A percentile compares a stretch with the other conserved stretches of the same genome.
These are phyloP conservation scores for Lentinula guzmanii DNA, from an alignment of 768 basidiomycete genomes.

Conservation along the genomic window DNA sequence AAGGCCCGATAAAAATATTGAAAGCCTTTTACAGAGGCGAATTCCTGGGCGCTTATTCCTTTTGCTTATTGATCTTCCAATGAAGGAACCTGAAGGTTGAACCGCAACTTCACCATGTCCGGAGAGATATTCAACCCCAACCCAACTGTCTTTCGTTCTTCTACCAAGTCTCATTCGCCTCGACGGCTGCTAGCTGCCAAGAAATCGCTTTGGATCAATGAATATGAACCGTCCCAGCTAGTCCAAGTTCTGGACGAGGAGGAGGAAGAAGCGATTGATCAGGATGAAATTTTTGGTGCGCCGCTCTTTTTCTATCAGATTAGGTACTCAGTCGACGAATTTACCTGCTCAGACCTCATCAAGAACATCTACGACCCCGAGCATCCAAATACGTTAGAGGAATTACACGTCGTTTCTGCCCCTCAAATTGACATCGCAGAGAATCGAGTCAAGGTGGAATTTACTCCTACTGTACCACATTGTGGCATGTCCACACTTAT, in stretches of 20 bases:
- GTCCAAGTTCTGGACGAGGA: slow-evolving; percentile 34
- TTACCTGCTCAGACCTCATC: slow-evolving; percentile 70
- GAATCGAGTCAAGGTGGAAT: slow-evolving; percentile 81
- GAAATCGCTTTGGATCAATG: slow-evolving; percentile 61
- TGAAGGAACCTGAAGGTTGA: too few species aligned
- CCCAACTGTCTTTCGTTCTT: slow-evolving; percentile 67
- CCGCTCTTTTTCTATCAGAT: not conserved
- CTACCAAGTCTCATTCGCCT: slow-evolving; percentile 36
- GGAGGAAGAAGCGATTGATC: slow-evolving; percentile 71
- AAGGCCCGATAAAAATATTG: not conserved
- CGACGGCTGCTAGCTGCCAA: slow-evolving; percentile 33
- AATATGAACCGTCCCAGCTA: slow-evolving; percentile 31
- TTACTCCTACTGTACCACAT: slow-evolving; percentile 96
- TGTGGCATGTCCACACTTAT: slow-evolving; percentile 98
- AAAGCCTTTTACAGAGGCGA: not conserved
- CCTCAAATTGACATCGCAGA: slow-evolving; percentile 61
- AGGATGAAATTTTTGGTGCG: slow-evolving; percentile 88
- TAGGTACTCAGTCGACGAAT: not conserved
- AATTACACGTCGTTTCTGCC: slow-evolving; percentile 90
- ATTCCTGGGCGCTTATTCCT: not conserved
- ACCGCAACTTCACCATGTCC: slow-evolving; percentile 28
- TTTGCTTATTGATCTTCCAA: not conserved
- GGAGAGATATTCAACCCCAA: slow-evolving; percentile 82
- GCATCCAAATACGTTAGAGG: slow-evolving; percentile 89
- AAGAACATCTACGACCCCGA: slow-evolving; percentile 93